Evolutionary conservation across 2,329 filamentous ascomycete genomes (phyloP), one percentile per base, ranked within the genome.

Genomic region (Pezicula rhizophila): DNA sequence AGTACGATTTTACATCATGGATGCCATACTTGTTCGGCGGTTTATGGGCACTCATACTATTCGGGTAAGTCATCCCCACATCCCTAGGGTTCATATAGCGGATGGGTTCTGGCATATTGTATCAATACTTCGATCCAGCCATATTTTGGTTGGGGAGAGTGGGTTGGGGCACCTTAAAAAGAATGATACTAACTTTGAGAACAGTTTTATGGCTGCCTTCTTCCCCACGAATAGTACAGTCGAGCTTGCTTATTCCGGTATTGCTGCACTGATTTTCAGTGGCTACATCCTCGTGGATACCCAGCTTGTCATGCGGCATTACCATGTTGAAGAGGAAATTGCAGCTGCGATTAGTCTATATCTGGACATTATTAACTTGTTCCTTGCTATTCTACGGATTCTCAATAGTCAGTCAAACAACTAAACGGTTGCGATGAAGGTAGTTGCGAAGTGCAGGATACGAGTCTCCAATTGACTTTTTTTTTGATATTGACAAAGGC

Each of bases 1-100:
- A 95, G 68, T 99, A 99, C 66, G 93, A 99, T 74, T 99, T 99
- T 67, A 97, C 92, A 1, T 85, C 82, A 56, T 99, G 93, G 92
- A 88, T 92, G 75, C 92, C 93, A 15, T 97, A 96, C 66, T 80
- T 97, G 3, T 95, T 95, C 62, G 91, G 91, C 50, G 84, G 78
- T 0, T 78, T 99, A 15, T 97, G 93, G 93, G 85, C 87, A 6
- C 71, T 96, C 51, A 78, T 99, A 54, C 75, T 99, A 37, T 96
- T 97, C 65, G 88, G 93, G 28, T 31, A 31, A 10, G 8, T 31
- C 11, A 31, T 31, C 28, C 10, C 28, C 11, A 12, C 28, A 31
- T 12, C 8, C 28, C 11, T 10, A 31, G 11, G 11, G 8, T 11
- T 31, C 28, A 31, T 31, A 31, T 31, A 1, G 28, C 28, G 11